phyloP scores from a whole-genome alignment of 352 stramenopile genomes.

The Globisporangium ultimum region DNA sequence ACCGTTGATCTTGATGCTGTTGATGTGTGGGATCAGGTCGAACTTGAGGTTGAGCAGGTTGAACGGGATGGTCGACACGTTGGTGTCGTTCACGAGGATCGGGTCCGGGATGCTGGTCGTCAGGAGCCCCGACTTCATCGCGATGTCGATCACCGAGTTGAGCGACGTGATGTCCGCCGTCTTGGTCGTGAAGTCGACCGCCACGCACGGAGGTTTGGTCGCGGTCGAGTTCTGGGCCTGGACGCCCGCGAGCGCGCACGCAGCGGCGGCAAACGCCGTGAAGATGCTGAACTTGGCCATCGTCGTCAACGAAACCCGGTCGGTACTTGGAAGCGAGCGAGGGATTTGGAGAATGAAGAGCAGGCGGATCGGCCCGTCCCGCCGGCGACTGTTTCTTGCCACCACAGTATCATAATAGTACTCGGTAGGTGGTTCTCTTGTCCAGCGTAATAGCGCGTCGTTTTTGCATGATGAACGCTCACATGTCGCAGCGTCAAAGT shows the following conservation, averaged over 20 bases:
- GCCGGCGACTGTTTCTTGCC: too few relatives aligned
- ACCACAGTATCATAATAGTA: too few relatives aligned
- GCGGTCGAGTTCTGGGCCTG: conserved; percentile 6
- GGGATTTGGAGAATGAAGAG: conserved; percentile 5
- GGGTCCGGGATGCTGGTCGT: conserved; percentile 11
- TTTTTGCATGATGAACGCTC: too few relatives aligned
- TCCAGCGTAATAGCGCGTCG: too few relatives aligned
- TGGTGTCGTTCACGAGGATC: conserved; percentile 22
- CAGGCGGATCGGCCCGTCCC: too few relatives aligned
- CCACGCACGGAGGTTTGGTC: neutral
- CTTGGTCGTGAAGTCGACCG: conserved; percentile 13
- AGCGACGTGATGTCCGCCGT: conserved; percentile 10
- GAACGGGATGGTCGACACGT: conserved; percentile 21
- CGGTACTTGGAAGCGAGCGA: conserved; percentile 1
- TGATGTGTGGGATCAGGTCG: conserved; percentile 21
- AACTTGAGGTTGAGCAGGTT: conserved; percentile 29
- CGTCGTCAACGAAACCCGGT: neutral
- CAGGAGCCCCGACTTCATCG: conserved; percentile 4
- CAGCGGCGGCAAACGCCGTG: neutral
- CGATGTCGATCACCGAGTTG: conserved; percentile 13
- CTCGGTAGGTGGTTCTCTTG: too few relatives aligned
- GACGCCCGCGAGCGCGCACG: neutral
- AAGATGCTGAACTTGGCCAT: conserved; percentile 8
- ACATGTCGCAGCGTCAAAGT: too few relatives aligned
- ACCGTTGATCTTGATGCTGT: conserved; percentile 26